Evolutionary conservation across 164 flowering plant species (phyloP).

Genomic region (Dillenia suffruticosa): DNA sequence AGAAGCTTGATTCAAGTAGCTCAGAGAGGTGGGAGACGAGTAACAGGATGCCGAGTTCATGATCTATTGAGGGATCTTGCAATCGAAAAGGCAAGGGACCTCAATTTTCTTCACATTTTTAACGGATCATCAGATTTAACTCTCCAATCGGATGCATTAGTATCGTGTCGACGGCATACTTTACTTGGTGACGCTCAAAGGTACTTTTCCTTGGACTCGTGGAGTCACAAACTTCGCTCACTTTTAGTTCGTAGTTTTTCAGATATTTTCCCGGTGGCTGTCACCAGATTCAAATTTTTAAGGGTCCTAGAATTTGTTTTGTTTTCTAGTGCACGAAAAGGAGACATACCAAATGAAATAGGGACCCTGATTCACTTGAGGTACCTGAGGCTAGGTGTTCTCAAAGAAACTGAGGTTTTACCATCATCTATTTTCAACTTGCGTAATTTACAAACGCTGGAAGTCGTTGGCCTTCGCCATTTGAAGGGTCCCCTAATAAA

Average conservation of each 20-base stretch:
- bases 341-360: neutral
- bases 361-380: constrained; percentile 5
- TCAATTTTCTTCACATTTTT: neutral
- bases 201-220: neutral
- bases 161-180: neutral
- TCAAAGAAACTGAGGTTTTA: too few relatives aligned
- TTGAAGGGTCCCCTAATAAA: too few relatives aligned
- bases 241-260: constrained; percentile 1
- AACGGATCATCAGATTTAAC: neutral
- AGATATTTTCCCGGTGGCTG: neutral
- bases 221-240: constrained; percentile 2
- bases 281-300: constrained; percentile 1
- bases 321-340: too few relatives aligned
- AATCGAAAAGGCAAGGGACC: constrained; percentile 5
- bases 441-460: too few relatives aligned
- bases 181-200: neutral
- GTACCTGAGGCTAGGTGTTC: neutral
- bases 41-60: constrained; percentile 9
- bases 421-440: too few relatives aligned
- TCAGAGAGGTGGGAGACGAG: neutral
- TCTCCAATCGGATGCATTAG: neutral
- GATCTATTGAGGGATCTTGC: constrained; percentile 9
- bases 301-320: constrained; percentile 4
- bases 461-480: too few relatives aligned
- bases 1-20: constrained; percentile 9